phyloP scores from a whole-genome alignment of 495 filamentous ascomycete genomes.

The Podospora australis region DNA sequence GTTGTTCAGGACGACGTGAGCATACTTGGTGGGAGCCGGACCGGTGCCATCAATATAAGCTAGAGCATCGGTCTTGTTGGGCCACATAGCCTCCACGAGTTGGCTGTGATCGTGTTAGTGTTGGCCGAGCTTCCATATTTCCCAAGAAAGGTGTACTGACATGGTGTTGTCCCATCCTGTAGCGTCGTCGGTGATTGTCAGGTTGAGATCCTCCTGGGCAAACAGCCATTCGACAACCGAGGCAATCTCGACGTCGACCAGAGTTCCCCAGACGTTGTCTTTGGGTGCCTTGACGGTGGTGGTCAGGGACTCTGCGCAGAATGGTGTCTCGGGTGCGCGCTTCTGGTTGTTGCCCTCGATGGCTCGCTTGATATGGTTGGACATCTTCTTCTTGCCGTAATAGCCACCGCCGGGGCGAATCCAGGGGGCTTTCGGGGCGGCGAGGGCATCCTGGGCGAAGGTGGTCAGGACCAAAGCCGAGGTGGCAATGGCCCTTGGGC shows the following conservation, averaged over 20 bases:
- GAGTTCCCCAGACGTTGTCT: conserved; percentile 29
- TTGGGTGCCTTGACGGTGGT: conserved; percentile 26
- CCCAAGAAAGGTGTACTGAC: conserved; percentile 9
- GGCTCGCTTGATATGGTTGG: conserved; percentile 19
- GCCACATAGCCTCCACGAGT: conserved; percentile 42
- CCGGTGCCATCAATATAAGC: conserved; percentile 36
- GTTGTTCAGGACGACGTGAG: conserved; percentile 39
- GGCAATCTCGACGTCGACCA: conserved; percentile 28
- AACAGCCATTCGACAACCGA: conserved; percentile 30
- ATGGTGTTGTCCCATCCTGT: conserved; percentile 29
- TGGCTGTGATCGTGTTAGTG: conserved; percentile 9
- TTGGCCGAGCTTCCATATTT: not conserved
- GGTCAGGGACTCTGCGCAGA: conserved; percentile 16
- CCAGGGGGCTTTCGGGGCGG: conserved; percentile 17
- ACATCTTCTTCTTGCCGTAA: conserved; percentile 17
- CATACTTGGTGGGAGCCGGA: conserved; percentile 37
- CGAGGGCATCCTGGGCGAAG: conserved; percentile 16
- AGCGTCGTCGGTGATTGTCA: conserved; percentile 28
- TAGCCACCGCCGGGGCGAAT: conserved; percentile 10
- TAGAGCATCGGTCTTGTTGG: conserved; percentile 48
- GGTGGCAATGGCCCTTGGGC: conserved; percentile 17
- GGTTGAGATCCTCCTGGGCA: conserved; percentile 28
- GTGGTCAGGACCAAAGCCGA: conserved; percentile 16
- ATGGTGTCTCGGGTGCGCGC: conserved; percentile 2
- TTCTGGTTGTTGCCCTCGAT: conserved; percentile 11